These are phyloP conservation scores for Aspergillus pseudotamarii DNA, from an alignment of 2,329 filamentous ascomycete genomes.

Conservation along the genomic window DNA sequence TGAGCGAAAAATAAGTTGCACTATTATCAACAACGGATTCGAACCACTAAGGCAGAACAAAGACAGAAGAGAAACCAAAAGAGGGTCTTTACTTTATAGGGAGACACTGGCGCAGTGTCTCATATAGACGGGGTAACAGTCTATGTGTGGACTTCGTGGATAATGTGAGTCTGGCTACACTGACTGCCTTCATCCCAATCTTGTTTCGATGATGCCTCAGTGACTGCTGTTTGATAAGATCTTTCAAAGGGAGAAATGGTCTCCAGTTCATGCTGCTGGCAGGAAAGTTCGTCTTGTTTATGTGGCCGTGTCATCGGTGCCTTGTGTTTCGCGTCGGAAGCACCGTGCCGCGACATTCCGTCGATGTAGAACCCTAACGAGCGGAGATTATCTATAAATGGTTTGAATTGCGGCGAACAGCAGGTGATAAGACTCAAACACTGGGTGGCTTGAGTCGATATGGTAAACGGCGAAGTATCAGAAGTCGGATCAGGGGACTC, in stretches of 20 bases:
- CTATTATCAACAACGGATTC: not conserved
- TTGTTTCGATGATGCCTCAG: conserved; percentile 12
- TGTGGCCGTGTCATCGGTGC: conserved; percentile 11
- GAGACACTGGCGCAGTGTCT: not conserved
- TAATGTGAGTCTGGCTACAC: conserved; percentile 29
- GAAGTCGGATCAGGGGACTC: conserved; percentile 21
- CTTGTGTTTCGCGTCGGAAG: conserved; percentile 16
- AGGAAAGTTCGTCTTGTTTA: conserved; percentile 19
- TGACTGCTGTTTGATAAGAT: conserved; percentile 16
- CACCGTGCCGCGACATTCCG: conserved; percentile 18
- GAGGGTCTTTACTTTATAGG: not conserved
- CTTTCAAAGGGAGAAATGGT: not conserved
- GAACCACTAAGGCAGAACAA: not conserved
- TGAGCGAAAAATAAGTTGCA: not conserved
- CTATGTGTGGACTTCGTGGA: conserved; percentile 29
- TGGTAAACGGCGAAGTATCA: conserved; percentile 23
- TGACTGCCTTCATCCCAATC: conserved; percentile 30
- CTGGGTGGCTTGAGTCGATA: conserved; percentile 24
- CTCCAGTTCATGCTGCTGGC: not conserved
- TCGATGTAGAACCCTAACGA: conserved; percentile 31
- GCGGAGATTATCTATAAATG: conserved; percentile 31
- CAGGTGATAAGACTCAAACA: conserved; percentile 32
- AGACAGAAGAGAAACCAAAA: not conserved
- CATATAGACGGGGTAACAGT: conserved; percentile 19
- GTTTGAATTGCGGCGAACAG: conserved; percentile 35